A percentile compares a stretch with the other conserved stretches of the same genome.
These are phyloP conservation scores for Casuarina equisetifolia DNA, from an alignment of 306 rosid species.

Conservation along the genomic window DNA sequence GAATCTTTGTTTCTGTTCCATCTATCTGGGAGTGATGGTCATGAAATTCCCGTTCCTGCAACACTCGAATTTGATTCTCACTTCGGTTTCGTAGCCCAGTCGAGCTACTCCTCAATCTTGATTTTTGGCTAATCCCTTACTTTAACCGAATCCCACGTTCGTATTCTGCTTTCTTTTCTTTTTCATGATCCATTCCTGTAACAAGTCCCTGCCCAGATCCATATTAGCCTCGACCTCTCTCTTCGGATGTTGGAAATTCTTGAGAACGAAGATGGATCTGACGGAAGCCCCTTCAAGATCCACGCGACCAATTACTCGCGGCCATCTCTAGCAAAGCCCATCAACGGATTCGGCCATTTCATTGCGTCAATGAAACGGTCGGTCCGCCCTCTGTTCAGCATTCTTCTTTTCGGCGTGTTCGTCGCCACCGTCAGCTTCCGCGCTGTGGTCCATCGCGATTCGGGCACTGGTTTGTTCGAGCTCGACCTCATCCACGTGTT, in stretches of 20 bases:
- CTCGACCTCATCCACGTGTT: constrained; percentile 22
- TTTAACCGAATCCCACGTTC: constrained; percentile 22
- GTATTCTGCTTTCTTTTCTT: neutral
- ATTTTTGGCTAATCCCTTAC: neutral
- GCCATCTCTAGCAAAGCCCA: constrained; percentile 43
- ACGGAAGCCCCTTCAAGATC: constrained; percentile 42
- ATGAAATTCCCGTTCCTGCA: constrained; percentile 20
- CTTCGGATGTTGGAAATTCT: constrained; percentile 47
- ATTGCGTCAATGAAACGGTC: constrained; percentile 64
- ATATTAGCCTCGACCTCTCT: neutral
- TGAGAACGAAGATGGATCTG: constrained; percentile 53
- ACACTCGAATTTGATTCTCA: neutral
- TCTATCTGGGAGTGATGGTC: neutral
- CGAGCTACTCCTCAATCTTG: neutral
- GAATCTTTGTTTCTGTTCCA: neutral
- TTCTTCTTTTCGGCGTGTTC: constrained; percentile 58
- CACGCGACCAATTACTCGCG: constrained; percentile 32
- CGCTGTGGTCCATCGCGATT: constrained; percentile 42
- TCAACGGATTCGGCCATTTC: constrained; percentile 29
- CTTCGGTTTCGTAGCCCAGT: constrained; percentile 11
- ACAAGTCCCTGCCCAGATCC: neutral
- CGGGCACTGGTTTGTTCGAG: constrained; percentile 41
- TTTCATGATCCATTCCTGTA: constrained; percentile 15
- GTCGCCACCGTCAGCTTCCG: constrained; percentile 59
- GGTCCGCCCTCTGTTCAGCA: constrained; percentile 62